Percentiles rank a stretch among this genome's conserved stretches.
Evolutionary conservation across 73 alveolate genomes (phyloP).

Genomic region (Paramecium biaurelia): DNA sequence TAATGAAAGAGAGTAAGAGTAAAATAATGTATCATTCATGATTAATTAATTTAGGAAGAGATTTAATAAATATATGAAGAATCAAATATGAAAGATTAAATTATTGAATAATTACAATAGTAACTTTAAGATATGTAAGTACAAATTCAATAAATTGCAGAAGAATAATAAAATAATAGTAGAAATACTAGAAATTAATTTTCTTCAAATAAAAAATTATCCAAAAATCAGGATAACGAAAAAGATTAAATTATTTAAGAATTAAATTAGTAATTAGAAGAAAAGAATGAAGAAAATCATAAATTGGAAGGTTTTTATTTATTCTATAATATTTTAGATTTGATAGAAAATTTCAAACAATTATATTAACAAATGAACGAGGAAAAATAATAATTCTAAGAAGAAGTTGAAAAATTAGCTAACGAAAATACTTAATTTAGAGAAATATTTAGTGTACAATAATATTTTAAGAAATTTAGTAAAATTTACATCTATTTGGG

Average conservation of each 20-base stretch:
- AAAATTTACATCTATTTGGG: neutral
- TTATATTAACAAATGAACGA: too few species aligned
- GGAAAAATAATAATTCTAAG: neutral
- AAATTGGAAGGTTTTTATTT: neutral
- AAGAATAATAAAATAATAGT: neutral
- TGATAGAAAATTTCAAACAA: too few species aligned
- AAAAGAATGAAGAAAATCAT: neutral
- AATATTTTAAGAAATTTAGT: neutral
- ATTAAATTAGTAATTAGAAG: neutral
- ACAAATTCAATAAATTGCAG: neutral
- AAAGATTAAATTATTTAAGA: conserved; percentile 4
- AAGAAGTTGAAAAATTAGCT: neutral
- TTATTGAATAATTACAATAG: neutral
- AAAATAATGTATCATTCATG: neutral
- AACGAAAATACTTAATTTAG: conserved; percentile 35
- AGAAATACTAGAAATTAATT: neutral
- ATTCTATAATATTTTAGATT: neutral
- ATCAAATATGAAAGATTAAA: conserved; percentile 26
- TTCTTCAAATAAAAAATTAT: neutral
- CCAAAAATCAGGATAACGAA: too few species aligned
- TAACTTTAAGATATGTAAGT: neutral
- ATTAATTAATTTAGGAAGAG: neutral
- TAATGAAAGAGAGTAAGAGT: neutral
- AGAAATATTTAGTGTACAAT: conserved; percentile 36
- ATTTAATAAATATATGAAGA: neutral